A percentile compares a stretch with the other conserved stretches of the same genome.
These are phyloP conservation scores for Pinus albicaulis DNA, from an alignment of 75 land plant genomes.

Conservation along the genomic window DNA sequence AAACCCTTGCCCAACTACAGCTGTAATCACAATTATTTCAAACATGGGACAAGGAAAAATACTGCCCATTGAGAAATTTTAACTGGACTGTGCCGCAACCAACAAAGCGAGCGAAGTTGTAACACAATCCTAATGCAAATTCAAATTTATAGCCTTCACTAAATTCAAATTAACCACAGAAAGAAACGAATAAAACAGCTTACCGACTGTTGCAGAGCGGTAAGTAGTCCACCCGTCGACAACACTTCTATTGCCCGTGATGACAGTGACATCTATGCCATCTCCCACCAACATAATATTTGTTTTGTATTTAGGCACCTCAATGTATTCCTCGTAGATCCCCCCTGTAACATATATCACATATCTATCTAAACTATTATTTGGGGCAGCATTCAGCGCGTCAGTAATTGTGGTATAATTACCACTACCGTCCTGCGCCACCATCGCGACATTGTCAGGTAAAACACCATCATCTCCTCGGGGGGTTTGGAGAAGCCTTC, in stretches of 20 bases:
- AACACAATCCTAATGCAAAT: background rate
- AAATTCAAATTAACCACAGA: background rate
- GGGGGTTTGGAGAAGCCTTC: background rate
- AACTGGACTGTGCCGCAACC: background rate
- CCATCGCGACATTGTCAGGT: background rate
- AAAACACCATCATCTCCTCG: background rate
- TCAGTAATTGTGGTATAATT: conserved; percentile 11
- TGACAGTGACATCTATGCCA: conserved; percentile 50
- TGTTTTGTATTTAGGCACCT: conserved; percentile 43
- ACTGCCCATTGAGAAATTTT: background rate
- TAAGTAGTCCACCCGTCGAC: conserved; percentile 57
- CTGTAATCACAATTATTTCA: conserved; percentile 13
- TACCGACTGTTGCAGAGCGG: conserved; percentile 66
- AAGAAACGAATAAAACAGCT: conserved; percentile 4
- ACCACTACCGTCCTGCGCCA: conserved; percentile 14
- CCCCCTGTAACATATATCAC: conserved; percentile 28
- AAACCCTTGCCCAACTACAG: conserved; percentile 40
- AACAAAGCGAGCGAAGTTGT: background rate
- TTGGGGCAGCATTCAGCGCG: conserved; percentile 18
- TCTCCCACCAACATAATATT: conserved; percentile 65
- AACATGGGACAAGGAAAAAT: background rate
- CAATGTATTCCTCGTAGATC: conserved; percentile 37
- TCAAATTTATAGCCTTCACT: background rate
- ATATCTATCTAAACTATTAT: background rate
- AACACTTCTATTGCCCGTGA: conserved; percentile 49